Evolutionary conservation across 352 stramenopile species (phyloP), one percentile per base, ranked within the genome.

Genomic region (Saprolegnia parasitica): DNA sequence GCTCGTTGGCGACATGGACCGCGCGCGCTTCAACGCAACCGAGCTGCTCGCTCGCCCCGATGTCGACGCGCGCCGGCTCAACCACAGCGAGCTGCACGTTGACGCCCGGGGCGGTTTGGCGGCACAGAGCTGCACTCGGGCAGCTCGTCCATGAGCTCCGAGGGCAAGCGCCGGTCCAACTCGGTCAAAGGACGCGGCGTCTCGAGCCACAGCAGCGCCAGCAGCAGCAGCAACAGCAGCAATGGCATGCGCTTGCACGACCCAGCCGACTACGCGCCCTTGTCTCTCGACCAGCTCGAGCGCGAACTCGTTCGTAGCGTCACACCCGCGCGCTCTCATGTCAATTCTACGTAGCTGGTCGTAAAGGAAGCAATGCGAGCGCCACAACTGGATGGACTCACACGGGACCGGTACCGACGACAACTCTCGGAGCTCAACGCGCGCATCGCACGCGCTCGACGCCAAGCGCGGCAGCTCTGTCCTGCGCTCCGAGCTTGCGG

Each of bases 211-310:
- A n/a, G 13, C 11, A 40, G 24, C 35, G 9, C 11, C 24, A 60
- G 52, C n/a, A 16, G 52, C 35, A 24, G 52, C n/a, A 42, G 24
- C 9, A n/a, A 16, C 24, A 60, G n/a, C n/a, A 42, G 24, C 35
- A n/a, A 60, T 8, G 24, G 9, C 24, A 60, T 24, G 16, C 47
- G n/a, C 24, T 29, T 55, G 47, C 47, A 55, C 24, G 47, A 55
- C 24, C 35, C 52, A 35, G 35, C 24, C 35, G 52, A 60, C 24
- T 60, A 60, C 35, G 52, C 52, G 35, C 3, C n/a, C 13, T 20
- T 60, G n/a, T 26, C 13, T 8, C 52, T 60, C 52, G 52, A 60
- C 35, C 52, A 60, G n/a, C 52, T 60, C 13, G 52, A 60, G 52
- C 52, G 9, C 3, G 52, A 60, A 60, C 52, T 60, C 13, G 52